These are phyloP conservation scores for Alternaria triticina DNA, from an alignment of 2,329 filamentous ascomycete genomes.

Conservation along the genomic window DNA sequence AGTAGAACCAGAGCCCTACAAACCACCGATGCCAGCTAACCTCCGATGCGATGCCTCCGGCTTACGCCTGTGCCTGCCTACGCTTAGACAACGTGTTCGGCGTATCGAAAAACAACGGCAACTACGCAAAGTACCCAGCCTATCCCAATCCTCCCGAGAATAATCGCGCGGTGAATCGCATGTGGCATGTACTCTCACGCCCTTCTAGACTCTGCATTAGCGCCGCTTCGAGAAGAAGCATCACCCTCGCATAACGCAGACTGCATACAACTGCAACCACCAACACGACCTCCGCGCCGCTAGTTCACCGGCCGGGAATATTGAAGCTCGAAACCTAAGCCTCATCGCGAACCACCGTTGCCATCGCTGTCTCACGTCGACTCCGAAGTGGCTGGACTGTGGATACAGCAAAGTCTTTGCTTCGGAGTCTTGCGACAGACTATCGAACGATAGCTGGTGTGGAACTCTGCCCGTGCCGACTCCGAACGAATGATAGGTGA, in stretches of 20 bases:
- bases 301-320: neutral
- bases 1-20: neutral
- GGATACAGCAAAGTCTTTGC: neutral
- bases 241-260: neutral
- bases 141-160: constrained; percentile 8
- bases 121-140: neutral
- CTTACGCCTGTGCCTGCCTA: neutral
- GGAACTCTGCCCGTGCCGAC: neutral
- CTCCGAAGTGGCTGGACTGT: neutral
- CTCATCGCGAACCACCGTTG: neutral
- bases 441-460: neutral
- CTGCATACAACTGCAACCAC: neutral
- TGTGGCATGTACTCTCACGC: neutral
- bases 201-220: constrained; percentile 2
- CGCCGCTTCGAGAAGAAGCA: constrained; percentile 5
- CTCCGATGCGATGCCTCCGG: neutral
- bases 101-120: neutral
- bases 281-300: neutral
- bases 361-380: neutral
- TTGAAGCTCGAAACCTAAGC: neutral
- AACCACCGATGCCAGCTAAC: constrained; percentile 1
- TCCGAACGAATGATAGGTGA: neutral
- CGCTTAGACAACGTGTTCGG: constrained; percentile 1
- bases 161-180: neutral
- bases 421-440: neutral